phyloP scores from a whole-genome alignment of 257 asterid species.

The Gentiana dahurica region DNA sequence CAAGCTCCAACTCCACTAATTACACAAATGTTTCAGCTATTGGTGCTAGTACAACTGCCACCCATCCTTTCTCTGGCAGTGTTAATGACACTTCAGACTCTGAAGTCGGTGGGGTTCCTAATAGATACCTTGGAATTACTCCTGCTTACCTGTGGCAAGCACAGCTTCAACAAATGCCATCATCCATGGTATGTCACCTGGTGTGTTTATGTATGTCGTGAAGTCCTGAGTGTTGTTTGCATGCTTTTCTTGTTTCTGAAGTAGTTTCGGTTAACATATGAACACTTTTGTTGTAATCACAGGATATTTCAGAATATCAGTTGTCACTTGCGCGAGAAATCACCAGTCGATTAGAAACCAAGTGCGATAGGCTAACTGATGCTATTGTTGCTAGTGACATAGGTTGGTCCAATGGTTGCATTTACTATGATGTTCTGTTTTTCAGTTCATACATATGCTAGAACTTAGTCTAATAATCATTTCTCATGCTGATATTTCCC shows the following conservation, averaged over 20 bases:
- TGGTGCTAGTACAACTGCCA: conserved; percentile 35
- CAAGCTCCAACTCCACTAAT: conserved; percentile 71
- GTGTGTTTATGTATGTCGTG: background rate
- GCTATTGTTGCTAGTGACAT: conserved; percentile 61
- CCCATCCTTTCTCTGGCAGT: conserved; percentile 23
- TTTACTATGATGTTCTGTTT: conserved; percentile 2
- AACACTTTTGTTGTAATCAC: conserved; percentile 8
- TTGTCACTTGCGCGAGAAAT: conserved; percentile 78
- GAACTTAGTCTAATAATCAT: background rate
- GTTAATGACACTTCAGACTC: conserved; percentile 66
- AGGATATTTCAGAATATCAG: conserved; percentile 84
- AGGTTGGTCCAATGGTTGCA: conserved; percentile 39
- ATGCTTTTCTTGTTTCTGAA: too few species aligned
- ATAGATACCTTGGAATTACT: conserved; percentile 87
- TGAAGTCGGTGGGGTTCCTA: conserved; percentile 95
- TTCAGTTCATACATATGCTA: conserved; percentile 1
- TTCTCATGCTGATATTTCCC: too few species aligned
- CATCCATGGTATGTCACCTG: conserved; percentile 51
- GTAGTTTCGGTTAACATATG: too few species aligned
- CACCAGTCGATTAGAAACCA: conserved; percentile 71
- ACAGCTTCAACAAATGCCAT: conserved; percentile 61
- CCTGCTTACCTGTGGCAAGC: conserved; percentile 86
- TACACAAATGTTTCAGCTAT: conserved; percentile 38
- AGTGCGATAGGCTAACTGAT: conserved; percentile 72
- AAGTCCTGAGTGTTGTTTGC: background rate